Conservation (phyloP, 2,329 filamentous ascomycete genomes). For the Domatiomyces catenatus region DNA sequence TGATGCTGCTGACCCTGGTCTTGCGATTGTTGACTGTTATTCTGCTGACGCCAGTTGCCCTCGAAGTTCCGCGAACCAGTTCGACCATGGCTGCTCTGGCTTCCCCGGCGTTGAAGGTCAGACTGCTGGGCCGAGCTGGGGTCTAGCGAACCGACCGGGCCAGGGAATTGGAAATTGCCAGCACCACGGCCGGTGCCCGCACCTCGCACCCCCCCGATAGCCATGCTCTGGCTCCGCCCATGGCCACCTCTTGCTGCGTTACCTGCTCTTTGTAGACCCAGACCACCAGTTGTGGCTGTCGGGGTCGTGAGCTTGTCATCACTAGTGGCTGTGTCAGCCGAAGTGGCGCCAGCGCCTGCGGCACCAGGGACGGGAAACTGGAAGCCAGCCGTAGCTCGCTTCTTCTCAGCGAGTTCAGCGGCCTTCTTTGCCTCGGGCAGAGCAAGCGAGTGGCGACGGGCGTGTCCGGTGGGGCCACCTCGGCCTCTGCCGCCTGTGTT, state of each 20-base stretch:
- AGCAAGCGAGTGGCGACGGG: conserved; percentile 85
- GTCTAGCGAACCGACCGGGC: conserved; percentile 19
- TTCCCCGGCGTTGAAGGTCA: conserved; percentile 63
- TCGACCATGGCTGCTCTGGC: conserved; percentile 58
- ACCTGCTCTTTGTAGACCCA: conserved; percentile 51
- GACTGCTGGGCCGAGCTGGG: conserved; percentile 29
- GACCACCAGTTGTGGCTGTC: conserved; percentile 45
- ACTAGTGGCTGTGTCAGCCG: conserved; percentile 35
- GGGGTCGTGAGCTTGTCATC: conserved; percentile 17
- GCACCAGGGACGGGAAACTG: conserved; percentile 74
- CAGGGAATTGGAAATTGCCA: conserved; percentile 53
- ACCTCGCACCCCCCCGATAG: conserved; percentile 51
- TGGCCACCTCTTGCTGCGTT: conserved; percentile 75
- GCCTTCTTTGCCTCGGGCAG: conserved; percentile 95
- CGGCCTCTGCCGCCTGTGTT: conserved; percentile 58
- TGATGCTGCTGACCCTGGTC: conserved; percentile 32
- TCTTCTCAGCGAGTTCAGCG: conserved; percentile 90
- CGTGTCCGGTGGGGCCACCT: conserved; percentile 64
- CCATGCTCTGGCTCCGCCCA: conserved; percentile 34
- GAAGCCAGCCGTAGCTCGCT: conserved; percentile 83
- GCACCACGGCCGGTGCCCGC: conserved; percentile 46
- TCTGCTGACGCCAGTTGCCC: conserved; percentile 88
- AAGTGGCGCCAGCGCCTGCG: conserved; percentile 34
- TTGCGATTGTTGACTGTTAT: conserved; percentile 31
- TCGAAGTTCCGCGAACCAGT: conserved; percentile 88